Conservation (phyloP, 768 basidiomycete genomes). For the Kwoniella bestiolae region DNA sequence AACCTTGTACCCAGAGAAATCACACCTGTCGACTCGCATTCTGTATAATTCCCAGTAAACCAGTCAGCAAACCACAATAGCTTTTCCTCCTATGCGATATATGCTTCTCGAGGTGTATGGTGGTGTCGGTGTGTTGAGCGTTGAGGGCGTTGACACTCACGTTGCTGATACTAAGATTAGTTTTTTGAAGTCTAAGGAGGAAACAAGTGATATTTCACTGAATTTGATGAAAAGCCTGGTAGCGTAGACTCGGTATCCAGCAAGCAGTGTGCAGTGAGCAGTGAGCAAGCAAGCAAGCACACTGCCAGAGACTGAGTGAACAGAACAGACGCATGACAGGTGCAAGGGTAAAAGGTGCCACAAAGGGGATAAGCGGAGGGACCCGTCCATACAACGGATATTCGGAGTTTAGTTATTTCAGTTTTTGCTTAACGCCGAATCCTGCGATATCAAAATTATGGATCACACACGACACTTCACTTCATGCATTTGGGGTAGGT, state of each 20-base stretch:
- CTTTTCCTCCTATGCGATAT: not conserved
- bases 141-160: conserved; percentile 1
- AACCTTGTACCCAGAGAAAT: conserved; percentile 95
- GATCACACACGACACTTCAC: not conserved
- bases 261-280: not conserved
- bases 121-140: not conserved
- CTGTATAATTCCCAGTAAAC: not conserved
- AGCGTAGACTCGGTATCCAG: not conserved
- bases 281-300: not conserved
- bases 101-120: not conserved
- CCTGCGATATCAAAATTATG: not conserved
- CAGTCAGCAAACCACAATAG: conserved; percentile 4
- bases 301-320: not conserved
- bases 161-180: conserved; percentile 16
- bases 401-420: not conserved
- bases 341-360: conserved; percentile 12
- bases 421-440: not conserved
- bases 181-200: conserved; percentile 10
- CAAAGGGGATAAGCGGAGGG: conserved; percentile 17
- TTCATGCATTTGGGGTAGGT: not conserved
- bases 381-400: not conserved
- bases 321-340: not conserved
- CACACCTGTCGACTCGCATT: conserved; percentile 95
- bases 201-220: not conserved
- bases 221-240: conserved; percentile 2